Base-by-base conservation (phyloP, 2,329 filamentous ascomycete genomes). In the Penicillium sp. region DNA sequence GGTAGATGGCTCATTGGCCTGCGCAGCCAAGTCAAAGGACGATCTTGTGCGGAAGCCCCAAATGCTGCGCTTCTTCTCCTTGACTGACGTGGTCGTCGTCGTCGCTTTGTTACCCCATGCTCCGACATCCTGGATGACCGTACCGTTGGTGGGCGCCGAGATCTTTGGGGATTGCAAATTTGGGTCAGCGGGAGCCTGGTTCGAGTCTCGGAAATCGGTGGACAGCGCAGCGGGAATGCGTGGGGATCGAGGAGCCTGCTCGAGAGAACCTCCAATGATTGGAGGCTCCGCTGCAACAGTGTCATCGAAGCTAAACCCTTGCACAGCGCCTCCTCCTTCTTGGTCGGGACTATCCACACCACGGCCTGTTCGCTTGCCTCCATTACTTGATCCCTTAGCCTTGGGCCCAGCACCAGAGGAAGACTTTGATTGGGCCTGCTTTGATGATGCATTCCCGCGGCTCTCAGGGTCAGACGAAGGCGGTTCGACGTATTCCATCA, bases 401-500 rank as follows among this genome's bases (percentile, higher is more conserved):
- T 72, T 76, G 3, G 63, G 13, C 9, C 60, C 55, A 14, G 68
- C 16, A 22, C 60, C 58, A 13, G 65, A 51, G n/a, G 59, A 22
- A 18, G 59, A 22, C 50, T 66, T 74, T 41, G 39, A 50, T 50
- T 64, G 58, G 35, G 50, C 49, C 39, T 61, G 51, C 47, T 64
- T 72, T 14, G 59, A 60, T 27, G 61, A 63, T 46, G 43, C 46
- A 40, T 54, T 64, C 11, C 60, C 65, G 7, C 62, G 58, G 40
- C 65, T 67, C 47, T 76, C 74, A 37, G 69, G 71, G 35, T 73
- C 73, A 5, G 73, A 72, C 14, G 68, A 66, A 31, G 66, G 63
- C 13, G 58, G 65, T 69, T 97, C 92, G 41, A 96, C 93, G 82
- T 96, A 96, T 66, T 91, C 89, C 60, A 98, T 80, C 41, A 99